Conservation (phyloP, 2,329 filamentous ascomycete species). For the Truncatella angustata region DNA sequence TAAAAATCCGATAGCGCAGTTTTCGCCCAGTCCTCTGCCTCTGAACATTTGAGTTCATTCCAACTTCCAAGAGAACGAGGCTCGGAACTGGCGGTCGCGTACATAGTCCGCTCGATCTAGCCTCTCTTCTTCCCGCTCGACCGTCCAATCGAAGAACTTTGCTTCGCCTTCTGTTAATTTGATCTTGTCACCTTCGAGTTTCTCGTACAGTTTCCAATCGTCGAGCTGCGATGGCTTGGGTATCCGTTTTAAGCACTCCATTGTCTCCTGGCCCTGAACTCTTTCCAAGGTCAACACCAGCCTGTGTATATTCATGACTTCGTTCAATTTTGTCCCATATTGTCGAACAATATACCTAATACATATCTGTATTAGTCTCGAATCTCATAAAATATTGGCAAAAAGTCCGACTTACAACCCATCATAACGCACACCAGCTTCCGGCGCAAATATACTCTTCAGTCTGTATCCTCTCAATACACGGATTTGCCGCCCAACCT, state of each 20-base stretch:
- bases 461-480: slow-evolving; percentile 52
- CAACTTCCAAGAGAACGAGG: slow-evolving; percentile 16
- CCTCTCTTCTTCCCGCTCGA: slow-evolving; percentile 25
- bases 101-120: slow-evolving; percentile 24
- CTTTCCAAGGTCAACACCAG: slow-evolving; percentile 47
- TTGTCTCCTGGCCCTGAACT: slow-evolving; percentile 36
- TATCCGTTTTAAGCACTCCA: slow-evolving; percentile 41
- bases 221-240: slow-evolving; percentile 55
- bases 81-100: slow-evolving; percentile 12
- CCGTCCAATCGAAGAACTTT: slow-evolving; percentile 40
- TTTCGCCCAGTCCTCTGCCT: neutral
- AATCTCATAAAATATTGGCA: neutral
- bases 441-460: slow-evolving; percentile 49
- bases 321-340: slow-evolving; percentile 44
- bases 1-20: too few species aligned
- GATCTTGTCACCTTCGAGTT: slow-evolving; percentile 41
- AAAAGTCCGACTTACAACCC: slow-evolving; percentile 45
- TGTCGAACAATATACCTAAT: slow-evolving; percentile 50
- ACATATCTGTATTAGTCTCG: slow-evolving; percentile 39
- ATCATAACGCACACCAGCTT: slow-evolving; percentile 54
- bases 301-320: slow-evolving; percentile 37
- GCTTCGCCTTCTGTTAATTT: slow-evolving; percentile 36
- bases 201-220: slow-evolving; percentile 53
- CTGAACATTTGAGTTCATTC: neutral
- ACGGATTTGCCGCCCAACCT: slow-evolving; percentile 48